Percentiles rank a stretch among this genome's conserved stretches.
Conservation (phyloP, 495 filamentous ascomycete genomes). For the Tuber aestivum region DNA sequence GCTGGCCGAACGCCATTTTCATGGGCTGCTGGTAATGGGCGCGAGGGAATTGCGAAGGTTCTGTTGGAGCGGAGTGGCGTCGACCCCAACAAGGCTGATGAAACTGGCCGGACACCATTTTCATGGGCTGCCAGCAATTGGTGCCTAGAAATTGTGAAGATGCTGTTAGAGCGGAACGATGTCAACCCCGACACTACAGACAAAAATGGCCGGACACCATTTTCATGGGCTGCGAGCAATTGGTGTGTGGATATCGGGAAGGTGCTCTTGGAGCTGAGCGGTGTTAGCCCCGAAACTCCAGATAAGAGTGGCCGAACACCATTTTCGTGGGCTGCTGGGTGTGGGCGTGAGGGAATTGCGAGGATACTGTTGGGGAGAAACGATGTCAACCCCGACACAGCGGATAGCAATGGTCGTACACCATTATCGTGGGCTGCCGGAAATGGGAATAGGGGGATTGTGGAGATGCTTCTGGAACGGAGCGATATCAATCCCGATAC, state of each 20-base stretch:
- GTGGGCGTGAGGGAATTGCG: too few species aligned
- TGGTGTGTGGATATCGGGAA: too few species aligned
- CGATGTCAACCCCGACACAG: too few species aligned
- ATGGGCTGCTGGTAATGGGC: constrained; percentile 39
- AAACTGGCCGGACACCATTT: constrained; percentile 43
- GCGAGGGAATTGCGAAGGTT: constrained; percentile 32
- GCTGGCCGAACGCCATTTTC: constrained; percentile 39
- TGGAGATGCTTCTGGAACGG: too few species aligned
- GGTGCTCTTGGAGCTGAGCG: neutral
- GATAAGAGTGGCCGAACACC: too few species aligned
- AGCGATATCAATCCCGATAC: too few species aligned
- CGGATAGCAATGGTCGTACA: too few species aligned
- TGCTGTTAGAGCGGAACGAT: constrained; percentile 7
- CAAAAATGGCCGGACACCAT: constrained; percentile 31
- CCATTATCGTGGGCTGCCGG: too few species aligned
- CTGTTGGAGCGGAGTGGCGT: constrained; percentile 32
- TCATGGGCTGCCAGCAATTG: constrained; percentile 43
- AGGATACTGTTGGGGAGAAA: too few species aligned
- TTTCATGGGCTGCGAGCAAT: neutral
- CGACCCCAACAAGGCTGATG: constrained; percentile 25
- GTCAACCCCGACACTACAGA: constrained; percentile 14
- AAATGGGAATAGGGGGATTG: too few species aligned
- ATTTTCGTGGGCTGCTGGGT: too few species aligned
- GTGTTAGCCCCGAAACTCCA: constrained; percentile 17
- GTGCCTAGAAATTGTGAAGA: constrained; percentile 42